Base-by-base conservation (phyloP, 768 basidiomycete species). In the Lentinula boryana region DNA sequence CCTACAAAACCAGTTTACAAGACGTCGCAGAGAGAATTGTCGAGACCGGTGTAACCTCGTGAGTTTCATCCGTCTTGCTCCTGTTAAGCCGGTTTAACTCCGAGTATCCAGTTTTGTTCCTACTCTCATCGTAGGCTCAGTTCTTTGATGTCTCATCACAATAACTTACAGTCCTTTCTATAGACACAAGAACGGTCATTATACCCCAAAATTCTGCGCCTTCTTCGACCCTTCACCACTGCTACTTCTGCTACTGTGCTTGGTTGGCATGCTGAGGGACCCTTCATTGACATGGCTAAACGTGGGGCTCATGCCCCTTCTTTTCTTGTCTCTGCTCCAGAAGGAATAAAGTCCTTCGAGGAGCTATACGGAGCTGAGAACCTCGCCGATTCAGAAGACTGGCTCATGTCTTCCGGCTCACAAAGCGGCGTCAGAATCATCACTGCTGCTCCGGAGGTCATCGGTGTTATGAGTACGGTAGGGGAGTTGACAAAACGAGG, bases 251-350 rank as follows among this genome's bases (percentile, higher is more conserved):
- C 93, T 0, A 86, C 83, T 36, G 71, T 93, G 3, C 81, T 95
- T 12, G 94, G 94, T 31, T 95, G 90, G 88, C 94, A 96, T 65
- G 90, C 83, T 31, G 94, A 96, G 72, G 94, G 94, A 0, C 93
- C 94, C 0, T 95, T 95, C 76, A 79, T 95, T 46, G 87, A 92
- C 58, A 74, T 84, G 43, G 80, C 80, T n/a, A 93, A 93, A 70
- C 85, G 89, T 48, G 94, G 94, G 2, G 91, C 90, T 2, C 94
- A 96, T 69, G 80, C 88, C 1, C 82, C 84, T 3, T 76, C 83
- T 3, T 84, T 84, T 72, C 83, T 92, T 33, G 70, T 83, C 27
- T 65, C 81, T 23, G 90, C 91, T 0, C 76, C 78, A 1, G 77
- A 83, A n/a, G 87, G 88, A 5, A 80, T 85, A 63, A 73, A 75